Base-by-base conservation (phyloP, 257 asterid species). In the Ballota nigra region DNA sequence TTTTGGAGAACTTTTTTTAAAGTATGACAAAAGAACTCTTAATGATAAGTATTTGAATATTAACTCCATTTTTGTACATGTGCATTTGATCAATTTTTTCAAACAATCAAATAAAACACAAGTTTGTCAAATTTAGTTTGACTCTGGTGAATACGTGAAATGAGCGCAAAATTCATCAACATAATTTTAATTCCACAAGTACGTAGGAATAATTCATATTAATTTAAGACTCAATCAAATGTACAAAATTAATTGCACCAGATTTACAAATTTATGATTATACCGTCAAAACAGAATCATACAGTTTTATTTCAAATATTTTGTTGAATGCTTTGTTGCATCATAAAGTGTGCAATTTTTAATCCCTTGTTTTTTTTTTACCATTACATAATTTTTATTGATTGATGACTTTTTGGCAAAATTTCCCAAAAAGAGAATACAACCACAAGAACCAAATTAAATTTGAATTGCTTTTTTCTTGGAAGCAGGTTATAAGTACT, bases 401-500 rank as follows among this genome's bases (percentile, higher is more conserved):
- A 64, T 26, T 72, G 52, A 62, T 52, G 16, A 29, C 58, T 62
- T 72, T 72, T 73, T 55, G 78, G 66, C 51, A 4, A 38, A 66
- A 28, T 66, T 73, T 47, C 76, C 2, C 20, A n/a, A 57, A 67
- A 11, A 36, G 58, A 33, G 74, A 59, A 40, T 29, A 59, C 23
- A 63, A 60, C 63, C 31, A 10, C 49, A 60, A 8, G 65, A 47
- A 47, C 64, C 58, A 60, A 47, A 68, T 68, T 59, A 38, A 58
- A 59, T 58, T 43, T n/a, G 28, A 47, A 47, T n/a, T 45, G 63
- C 64, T 57, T 66, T 74, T 26, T 24, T 13, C 34, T 64, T 28
- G 73, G 51, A 55, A 28, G 67, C 61, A 74, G 49, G 41, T 59
- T 66, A 31, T n/a, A 68, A 45, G 18, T 41, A 65, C 29, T 56